Conservation (phyloP, 192 early-diverging fungal species). For the Coemansia interrupta region DNA sequence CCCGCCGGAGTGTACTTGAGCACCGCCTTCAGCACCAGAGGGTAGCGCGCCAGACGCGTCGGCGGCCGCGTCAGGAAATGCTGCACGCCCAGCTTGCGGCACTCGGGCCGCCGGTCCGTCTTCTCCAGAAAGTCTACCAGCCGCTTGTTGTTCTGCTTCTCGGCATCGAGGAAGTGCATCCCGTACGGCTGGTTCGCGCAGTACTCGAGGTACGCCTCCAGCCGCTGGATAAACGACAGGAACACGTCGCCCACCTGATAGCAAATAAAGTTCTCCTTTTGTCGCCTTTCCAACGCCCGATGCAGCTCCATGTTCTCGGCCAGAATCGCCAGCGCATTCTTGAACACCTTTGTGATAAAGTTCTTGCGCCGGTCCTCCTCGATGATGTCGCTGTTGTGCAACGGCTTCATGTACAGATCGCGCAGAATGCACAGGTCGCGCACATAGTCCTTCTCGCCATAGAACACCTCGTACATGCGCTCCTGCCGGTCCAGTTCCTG, state of each 20-base stretch:
- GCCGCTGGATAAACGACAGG: conserved; percentile 62
- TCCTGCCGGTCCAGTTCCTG: conserved; percentile 88
- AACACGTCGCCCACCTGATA: conserved; percentile 85
- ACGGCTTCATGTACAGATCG: conserved; percentile 69
- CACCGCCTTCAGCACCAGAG: conserved; percentile 74
- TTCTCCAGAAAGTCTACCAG: conserved; percentile 79
- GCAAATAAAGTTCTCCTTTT: conserved; percentile 67
- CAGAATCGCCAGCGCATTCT: conserved; percentile 67
- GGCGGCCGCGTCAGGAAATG: conserved; percentile 86
- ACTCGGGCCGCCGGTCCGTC: conserved; percentile 70
- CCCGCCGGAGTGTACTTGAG: conserved; percentile 78
- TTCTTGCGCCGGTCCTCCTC: conserved; percentile 56
- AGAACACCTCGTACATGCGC: conserved; percentile 87
- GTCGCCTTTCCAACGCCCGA: conserved; percentile 60
- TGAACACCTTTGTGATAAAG: conserved; percentile 80
- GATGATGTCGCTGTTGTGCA: conserved; percentile 65
- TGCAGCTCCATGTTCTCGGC: conserved; percentile 61
- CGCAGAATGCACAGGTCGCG: conserved; percentile 77
- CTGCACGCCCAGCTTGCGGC: conserved; percentile 77
- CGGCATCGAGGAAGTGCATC: conserved; percentile 78
- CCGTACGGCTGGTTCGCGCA: conserved; percentile 81
- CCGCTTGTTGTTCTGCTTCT: conserved; percentile 61
- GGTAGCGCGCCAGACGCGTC: conserved; percentile 83
- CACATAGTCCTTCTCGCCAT: conserved; percentile 90
- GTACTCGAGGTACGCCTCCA: conserved; percentile 81